Evolutionary conservation across 2,329 filamentous ascomycete species (phyloP), one percentile per base, ranked within the genome.

Genomic region (Rhynchosporium secalis): DNA sequence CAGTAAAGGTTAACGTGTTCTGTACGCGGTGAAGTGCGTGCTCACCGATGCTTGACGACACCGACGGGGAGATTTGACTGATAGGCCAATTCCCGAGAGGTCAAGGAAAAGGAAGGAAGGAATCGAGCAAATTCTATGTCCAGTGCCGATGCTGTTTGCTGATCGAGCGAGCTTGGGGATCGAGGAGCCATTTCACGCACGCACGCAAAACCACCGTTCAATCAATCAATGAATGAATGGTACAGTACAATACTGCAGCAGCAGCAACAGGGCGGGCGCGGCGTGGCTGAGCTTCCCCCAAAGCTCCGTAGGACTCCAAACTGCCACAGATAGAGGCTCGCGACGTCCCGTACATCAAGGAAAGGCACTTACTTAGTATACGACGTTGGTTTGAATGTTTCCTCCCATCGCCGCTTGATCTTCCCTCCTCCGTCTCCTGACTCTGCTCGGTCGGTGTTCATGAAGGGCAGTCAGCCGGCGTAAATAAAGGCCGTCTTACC

Each of bases 401-500:
- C 8, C 29, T 36, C 29, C 33, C 26, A 48, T 33, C 28, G 38
- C 41, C 40, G 26, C 47, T 60, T 46, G 31, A 15, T 29, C n/a
- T 12, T 31, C 10, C 31, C 36, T 38, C 13, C 38, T 13, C 33
- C 26, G 47, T 33, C 40, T 8, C 47, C 52, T 36, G n/a, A 26
- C 28, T 20, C 13, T 31, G 5, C 38, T 13, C 52, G 31, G 52
- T 56, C 40, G 52, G 52, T 45, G 52, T 41, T 31, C 45, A 26
- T 4, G 31, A 29, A 41, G 12, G 36, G 20, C 20, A 20, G 20
- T 20, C 10, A 49, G 31, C 51, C 46, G 56, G 56, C 33, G 20
- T 46, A 58, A 60, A 36, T 20, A 28, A 13, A 52, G 10, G 28
- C 58, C 48, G 58, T 60, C 58, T 52, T 49, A 60, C 58, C 31